Evolutionary conservation across 202 grass and related monocot species (phyloP).

Genomic region (Panicum hallii): DNA sequence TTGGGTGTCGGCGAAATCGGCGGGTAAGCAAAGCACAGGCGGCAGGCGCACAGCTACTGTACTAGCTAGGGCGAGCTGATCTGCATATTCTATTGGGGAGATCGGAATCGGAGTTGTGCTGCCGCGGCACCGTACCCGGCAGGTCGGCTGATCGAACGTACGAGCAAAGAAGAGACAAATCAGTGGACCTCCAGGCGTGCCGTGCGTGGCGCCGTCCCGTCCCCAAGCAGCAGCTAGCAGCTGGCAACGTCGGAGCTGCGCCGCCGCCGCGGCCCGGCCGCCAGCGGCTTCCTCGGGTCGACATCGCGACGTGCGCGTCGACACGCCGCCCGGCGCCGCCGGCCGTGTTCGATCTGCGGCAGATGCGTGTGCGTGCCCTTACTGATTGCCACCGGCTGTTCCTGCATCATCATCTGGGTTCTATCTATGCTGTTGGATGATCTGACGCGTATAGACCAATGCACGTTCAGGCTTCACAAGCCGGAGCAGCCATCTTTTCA

Average conservation of each 20-base stretch:
- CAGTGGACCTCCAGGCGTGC: not conserved
- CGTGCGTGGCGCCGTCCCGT: too few relatives aligned
- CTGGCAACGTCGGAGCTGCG: not conserved
- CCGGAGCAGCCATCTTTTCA: not conserved
- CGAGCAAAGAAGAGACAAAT: not conserved
- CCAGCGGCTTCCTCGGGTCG: not conserved
- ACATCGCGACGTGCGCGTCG: conserved; percentile 23
- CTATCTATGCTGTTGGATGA: not conserved
- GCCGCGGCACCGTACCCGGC: not conserved
- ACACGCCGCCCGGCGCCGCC: not conserved
- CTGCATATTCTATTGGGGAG: too few relatives aligned
- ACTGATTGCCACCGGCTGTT: not conserved
- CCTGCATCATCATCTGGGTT: too few relatives aligned
- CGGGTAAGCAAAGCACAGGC: too few relatives aligned
- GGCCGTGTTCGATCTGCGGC: too few relatives aligned
- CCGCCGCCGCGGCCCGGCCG: not conserved
- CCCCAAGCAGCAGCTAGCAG: not conserved
- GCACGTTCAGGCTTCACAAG: not conserved
- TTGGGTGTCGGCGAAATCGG: too few relatives aligned
- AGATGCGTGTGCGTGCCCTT: too few relatives aligned
- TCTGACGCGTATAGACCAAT: too few relatives aligned
- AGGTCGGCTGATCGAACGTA: not conserved
- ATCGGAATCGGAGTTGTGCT: too few relatives aligned
- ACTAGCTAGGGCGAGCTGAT: too few relatives aligned
- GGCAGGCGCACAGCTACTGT: too few relatives aligned